These are phyloP conservation scores for Aspergillus amoenus DNA, from an alignment of 2,329 filamentous ascomycete species.

Conservation along the genomic window DNA sequence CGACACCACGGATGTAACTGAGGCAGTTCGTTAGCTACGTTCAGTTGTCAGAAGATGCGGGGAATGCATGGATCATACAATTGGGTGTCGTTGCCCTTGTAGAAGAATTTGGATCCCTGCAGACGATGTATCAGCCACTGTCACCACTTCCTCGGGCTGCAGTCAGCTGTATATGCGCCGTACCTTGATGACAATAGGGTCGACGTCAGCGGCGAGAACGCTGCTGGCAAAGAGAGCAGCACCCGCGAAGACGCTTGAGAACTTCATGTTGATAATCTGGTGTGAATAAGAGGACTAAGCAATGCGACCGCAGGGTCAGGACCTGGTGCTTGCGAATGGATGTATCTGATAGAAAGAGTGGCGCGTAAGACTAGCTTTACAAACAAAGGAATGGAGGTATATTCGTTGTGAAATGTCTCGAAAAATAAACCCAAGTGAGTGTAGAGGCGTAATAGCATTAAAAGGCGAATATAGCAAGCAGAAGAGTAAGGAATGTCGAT, in stretches of 20 bases:
- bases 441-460: slow-evolving; percentile 5
- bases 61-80: slow-evolving; percentile 40
- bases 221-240: slow-evolving; percentile 44
- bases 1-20: slow-evolving; percentile 79
- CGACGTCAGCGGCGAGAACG: slow-evolving; percentile 55
- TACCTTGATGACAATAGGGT: slow-evolving; percentile 55
- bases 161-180: neutral
- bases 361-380: slow-evolving; percentile 5
- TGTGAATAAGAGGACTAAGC: neutral
- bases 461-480: neutral
- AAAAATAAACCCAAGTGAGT: slow-evolving; percentile 8
- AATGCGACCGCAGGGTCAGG: neutral
- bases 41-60: neutral
- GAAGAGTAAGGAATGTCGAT: slow-evolving; percentile 3
- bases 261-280: slow-evolving; percentile 15
- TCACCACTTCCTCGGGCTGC: neutral
- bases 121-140: neutral
- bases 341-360: slow-evolving; percentile 1
- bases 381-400: slow-evolving; percentile 2
- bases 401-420: neutral
- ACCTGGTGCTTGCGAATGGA: neutral
- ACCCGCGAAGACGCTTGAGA: slow-evolving; percentile 15
- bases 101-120: slow-evolving; percentile 84
- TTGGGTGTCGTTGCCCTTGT: slow-evolving; percentile 71
- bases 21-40: slow-evolving; percentile 3